Conservation (phyloP, 1,139 yeast genomes). For the Kluyveromyces sp. region DNA sequence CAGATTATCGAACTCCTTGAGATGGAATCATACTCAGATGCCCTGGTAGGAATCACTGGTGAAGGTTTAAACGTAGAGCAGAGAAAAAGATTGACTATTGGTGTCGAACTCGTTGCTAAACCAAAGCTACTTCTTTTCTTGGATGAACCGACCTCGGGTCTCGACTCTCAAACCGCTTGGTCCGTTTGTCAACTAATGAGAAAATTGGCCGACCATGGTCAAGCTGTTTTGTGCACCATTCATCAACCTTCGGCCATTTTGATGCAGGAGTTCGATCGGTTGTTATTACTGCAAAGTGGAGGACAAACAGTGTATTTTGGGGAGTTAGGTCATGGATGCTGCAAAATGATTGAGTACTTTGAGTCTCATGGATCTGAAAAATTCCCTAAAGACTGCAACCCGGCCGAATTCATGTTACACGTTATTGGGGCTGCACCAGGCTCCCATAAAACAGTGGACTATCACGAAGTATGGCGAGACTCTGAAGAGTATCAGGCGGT, state of each 20-base stretch:
- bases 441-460: slow-evolving; percentile 59
- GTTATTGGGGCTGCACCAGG: slow-evolving; percentile 85
- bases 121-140: slow-evolving; percentile 65
- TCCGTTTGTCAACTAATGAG: slow-evolving; percentile 58
- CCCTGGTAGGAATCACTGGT: slow-evolving; percentile 67
- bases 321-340: slow-evolving; percentile 54
- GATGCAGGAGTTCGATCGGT: slow-evolving; percentile 59
- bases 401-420: slow-evolving; percentile 83
- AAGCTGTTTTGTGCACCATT: slow-evolving; percentile 66
- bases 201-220: slow-evolving; percentile 59
- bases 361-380: slow-evolving; percentile 57
- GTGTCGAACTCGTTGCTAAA: slow-evolving; percentile 76
- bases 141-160: slow-evolving; percentile 85
- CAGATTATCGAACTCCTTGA: slow-evolving; percentile 54
- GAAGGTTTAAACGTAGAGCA: slow-evolving; percentile 64
- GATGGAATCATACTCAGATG: slow-evolving; percentile 63
- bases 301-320: slow-evolving; percentile 72
- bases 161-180: slow-evolving; percentile 82
- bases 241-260: slow-evolving; percentile 70
- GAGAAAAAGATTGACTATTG: slow-evolving; percentile 67
- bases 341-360: slow-evolving; percentile 50
- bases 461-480: slow-evolving; percentile 57
- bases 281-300: slow-evolving; percentile 54
- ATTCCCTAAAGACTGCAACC: slow-evolving; percentile 66
- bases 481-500: slow-evolving; percentile 48